Evolutionary conservation across 2,329 filamentous ascomycete genomes (phyloP), one percentile per base, ranked within the genome.

Genomic region (Aspergillus pseudotamarii): DNA sequence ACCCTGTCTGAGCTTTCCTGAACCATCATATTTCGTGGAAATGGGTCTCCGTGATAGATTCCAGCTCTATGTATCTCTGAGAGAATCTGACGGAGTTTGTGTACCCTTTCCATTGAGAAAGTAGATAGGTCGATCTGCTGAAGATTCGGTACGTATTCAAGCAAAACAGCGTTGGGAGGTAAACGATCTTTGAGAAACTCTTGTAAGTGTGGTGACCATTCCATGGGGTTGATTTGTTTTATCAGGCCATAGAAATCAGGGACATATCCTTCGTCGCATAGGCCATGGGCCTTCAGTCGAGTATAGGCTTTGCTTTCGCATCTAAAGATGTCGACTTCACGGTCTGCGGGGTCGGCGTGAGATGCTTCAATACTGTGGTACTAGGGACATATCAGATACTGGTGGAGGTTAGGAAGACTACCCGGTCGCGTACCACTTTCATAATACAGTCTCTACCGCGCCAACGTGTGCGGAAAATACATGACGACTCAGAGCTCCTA

Each of bases 31-130:
- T 68, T 66, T 23, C 62, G 57, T 9, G 63, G 65, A 41, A 60
- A 63, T 11, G 64, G 54, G 53, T 69, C 65, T n/a, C 65, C 64
- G 61, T 67, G 67, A 32, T 46, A 60, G 38, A 69, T 43, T 32
- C 62, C 36, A 3, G 58, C 64, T 21, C 32, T 19, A 53, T 69
- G 66, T 21, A 68, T 63, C 3, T 60, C 46, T 5, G 53, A n/a
- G 8, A 69, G 57, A 28, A 66, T 65, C 19, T 54, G 36, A 19
- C 57, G 61, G 21, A 68, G 58, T 28, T 55, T 58, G 19, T 23
- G 26, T 2, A 63, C 36, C 4, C 59, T 38, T 5, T 61, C 21
- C 38, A 55, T 32, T 48, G 66, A 62, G 46, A 63, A 66, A 14
- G 21, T 66, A 1, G 59, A 61, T 26, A 68, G 45, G 23, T 54